A percentile compares a stretch with the other conserved stretches of the same genome.
Conservation (phyloP, 305 asterid genomes). For the Fraxinus baroniana region DNA sequence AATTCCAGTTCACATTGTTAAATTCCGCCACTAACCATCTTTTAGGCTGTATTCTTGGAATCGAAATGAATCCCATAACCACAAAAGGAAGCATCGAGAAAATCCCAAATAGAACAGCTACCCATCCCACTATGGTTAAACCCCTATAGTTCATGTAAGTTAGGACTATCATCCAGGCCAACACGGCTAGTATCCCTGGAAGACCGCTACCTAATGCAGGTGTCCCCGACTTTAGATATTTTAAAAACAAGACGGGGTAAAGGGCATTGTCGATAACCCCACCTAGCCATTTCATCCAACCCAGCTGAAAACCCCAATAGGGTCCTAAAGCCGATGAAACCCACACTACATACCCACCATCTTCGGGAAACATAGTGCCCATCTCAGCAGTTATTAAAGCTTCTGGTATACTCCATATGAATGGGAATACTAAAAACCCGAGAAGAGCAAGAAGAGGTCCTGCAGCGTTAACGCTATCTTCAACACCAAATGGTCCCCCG, state of each 20-base stretch:
- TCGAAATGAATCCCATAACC: constrained; percentile 70
- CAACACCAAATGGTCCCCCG: constrained; percentile 87
- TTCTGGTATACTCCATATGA: constrained; percentile 84
- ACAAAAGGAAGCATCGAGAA: constrained; percentile 71
- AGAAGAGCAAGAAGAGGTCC: constrained; percentile 77
- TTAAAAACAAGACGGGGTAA: constrained; percentile 72
- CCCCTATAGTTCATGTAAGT: constrained; percentile 80
- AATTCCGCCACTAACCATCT: constrained; percentile 71
- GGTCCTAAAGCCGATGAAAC: constrained; percentile 85
- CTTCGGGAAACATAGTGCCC: constrained; percentile 90
- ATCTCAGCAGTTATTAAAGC: constrained; percentile 83
- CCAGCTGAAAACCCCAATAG: constrained; percentile 82
- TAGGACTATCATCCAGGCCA: constrained; percentile 47
- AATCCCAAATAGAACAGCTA: constrained; percentile 59
- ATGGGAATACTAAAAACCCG: constrained; percentile 67
- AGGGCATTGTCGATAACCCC: constrained; percentile 86
- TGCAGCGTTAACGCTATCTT: constrained; percentile 72
- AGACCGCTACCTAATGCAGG: constrained; percentile 67
- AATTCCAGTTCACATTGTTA: constrained; percentile 61
- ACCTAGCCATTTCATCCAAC: constrained; percentile 89
- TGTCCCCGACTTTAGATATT: constrained; percentile 63
- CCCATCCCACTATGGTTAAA: constrained; percentile 73
- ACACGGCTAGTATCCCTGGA: constrained; percentile 55
- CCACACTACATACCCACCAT: constrained; percentile 89
- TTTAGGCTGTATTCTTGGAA: constrained; percentile 59